phyloP scores from a whole-genome alignment of 1,284 basidiomycete species.

The Lentinula novae-zelandiae region DNA sequence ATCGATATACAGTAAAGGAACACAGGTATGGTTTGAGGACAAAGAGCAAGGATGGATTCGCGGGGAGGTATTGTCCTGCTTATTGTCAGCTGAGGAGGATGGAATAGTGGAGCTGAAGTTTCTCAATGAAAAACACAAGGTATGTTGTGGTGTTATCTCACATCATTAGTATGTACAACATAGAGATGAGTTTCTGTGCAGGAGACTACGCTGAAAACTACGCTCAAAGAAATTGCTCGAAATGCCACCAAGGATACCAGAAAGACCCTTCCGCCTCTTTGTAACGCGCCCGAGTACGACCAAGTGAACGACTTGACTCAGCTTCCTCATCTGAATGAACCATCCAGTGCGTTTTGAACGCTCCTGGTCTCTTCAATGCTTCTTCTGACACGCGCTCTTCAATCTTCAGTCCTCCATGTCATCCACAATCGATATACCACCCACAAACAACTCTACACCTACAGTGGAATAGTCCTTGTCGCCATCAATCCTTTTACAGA shows the following conservation, averaged over 20 bases:
- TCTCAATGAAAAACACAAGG: slow-evolving; percentile 84
- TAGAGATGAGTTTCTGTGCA: slow-evolving; percentile 25
- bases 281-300: slow-evolving; percentile 94
- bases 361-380: background rate
- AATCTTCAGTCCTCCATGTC: slow-evolving; percentile 81
- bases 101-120: slow-evolving; percentile 68
- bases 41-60: slow-evolving; percentile 91
- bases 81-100: slow-evolving; percentile 53
- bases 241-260: slow-evolving; percentile 46
- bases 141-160: slow-evolving; percentile 26
- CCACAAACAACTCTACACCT: slow-evolving; percentile 92
- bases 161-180: slow-evolving; percentile 11
- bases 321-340: slow-evolving; percentile 96
- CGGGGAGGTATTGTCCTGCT: slow-evolving; percentile 64
- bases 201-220: slow-evolving; percentile 77
- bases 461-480: slow-evolving; percentile 97
- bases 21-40: slow-evolving; percentile 86
- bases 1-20: slow-evolving; percentile 82
- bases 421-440: slow-evolving; percentile 96
- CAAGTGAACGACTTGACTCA: slow-evolving; percentile 97
- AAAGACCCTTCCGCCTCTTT: slow-evolving; percentile 76
- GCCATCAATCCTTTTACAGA: slow-evolving; percentile 98
- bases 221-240: slow-evolving; percentile 70
- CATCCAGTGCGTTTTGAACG: slow-evolving; percentile 53
- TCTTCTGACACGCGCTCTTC: too few species aligned